phyloP scores from a whole-genome alignment of 225 moss, liverwort and hornwort species.

The Asterella californica region DNA sequence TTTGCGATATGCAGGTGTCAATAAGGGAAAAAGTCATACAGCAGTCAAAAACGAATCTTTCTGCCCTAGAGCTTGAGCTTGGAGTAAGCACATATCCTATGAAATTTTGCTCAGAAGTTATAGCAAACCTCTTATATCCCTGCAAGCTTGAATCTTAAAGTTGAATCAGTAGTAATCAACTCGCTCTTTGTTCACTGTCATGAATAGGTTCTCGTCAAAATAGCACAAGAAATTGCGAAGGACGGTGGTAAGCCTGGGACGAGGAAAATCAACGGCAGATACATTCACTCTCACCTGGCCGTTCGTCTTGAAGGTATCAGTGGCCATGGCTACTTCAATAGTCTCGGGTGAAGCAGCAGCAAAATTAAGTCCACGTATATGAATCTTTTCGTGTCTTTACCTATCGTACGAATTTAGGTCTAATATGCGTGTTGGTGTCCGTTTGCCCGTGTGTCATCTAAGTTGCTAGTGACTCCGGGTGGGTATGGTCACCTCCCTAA shows the following conservation, averaged over 20 bases:
- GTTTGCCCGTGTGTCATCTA: neutral
- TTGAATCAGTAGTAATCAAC: neutral
- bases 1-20: slow-evolving; percentile 22
- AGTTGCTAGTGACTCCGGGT: neutral
- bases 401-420: neutral
- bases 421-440: neutral
- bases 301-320: slow-evolving; percentile 39
- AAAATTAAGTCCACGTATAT: neutral
- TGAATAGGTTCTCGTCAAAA: slow-evolving; percentile 29
- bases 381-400: neutral
- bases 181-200: neutral
- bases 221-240: slow-evolving; percentile 46
- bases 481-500: neutral
- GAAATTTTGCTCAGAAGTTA: neutral
- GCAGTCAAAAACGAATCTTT: slow-evolving; percentile 29
- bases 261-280: slow-evolving; percentile 49
- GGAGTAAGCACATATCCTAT: slow-evolving; percentile 22
- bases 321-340: neutral
- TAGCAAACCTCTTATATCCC: neutral
- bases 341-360: neutral
- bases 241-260: slow-evolving; percentile 41
- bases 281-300: slow-evolving; percentile 50
- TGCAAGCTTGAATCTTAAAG: neutral
- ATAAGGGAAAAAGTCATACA: slow-evolving; percentile 27
- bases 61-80: slow-evolving; percentile 38